Evolutionary conservation across 192 early-diverging fungal genomes (phyloP), one percentile per base, ranked within the genome.

Genomic region (Linnemannia schmuckeri): DNA sequence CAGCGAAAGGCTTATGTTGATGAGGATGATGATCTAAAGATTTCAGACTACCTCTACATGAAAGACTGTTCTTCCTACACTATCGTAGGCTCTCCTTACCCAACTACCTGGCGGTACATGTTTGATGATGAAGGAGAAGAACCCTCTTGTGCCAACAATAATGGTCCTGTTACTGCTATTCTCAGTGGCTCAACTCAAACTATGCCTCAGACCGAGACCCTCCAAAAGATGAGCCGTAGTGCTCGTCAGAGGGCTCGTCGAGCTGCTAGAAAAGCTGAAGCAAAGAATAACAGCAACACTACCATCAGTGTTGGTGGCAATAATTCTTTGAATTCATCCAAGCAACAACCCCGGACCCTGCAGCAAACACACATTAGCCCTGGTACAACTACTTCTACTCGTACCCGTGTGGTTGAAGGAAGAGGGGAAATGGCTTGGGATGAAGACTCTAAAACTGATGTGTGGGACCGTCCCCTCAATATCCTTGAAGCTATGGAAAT

Each of bases 221-320:
- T 37, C 54, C 22, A 20, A 57, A 57, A 20, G 24, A 57, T 57
- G 54, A 57, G 54, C 54, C 54, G 54, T 57, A 57, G 54, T 57
- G 54, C 54, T 57, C 54, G 54, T 57, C 54, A 57, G 54, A 57
- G 54, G 54, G 54, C 54, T 57, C 54, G 54, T 7, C 18, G 54
- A 57, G 54, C 54, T 57, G 54, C 54, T 20, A 57, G 24, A 57
- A 57, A 57, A 57, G 54, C 54, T 57, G 54, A 57, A 57, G 54
- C 54, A 57, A 57, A 24, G 7, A 57, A 7, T 5, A 57, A 57
- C 54, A 57, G 20, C 54, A 52, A 52, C 49, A 52, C 3, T 22
- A 52, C 13, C 49, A 52, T 17, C 49, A 52, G 2, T 52, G 49
- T 15, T 52, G 49, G 49, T 24, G 54, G 54, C 22, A 57, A n/a